Conservation (phyloP, 306 rosid genomes). For the Ormosia semicastrata region DNA sequence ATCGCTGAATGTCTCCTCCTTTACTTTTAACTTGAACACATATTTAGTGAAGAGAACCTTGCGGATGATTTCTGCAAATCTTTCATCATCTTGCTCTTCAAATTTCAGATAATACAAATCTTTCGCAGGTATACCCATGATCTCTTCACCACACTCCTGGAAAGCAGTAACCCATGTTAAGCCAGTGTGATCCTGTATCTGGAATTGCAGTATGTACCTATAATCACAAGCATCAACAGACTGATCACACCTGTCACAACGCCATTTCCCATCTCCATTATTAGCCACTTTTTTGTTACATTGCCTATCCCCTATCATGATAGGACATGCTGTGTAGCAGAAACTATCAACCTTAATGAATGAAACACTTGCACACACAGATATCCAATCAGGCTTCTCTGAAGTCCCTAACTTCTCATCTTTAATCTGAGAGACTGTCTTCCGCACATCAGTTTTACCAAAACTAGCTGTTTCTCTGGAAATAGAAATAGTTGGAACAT, state of each 20-base stretch:
- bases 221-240: constrained; percentile 66
- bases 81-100: constrained; percentile 73
- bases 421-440: constrained; percentile 78
- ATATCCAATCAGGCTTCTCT: constrained; percentile 95
- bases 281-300: constrained; percentile 85
- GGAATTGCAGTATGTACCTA: constrained; percentile 78
- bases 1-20: constrained; percentile 82
- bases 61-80: constrained; percentile 55
- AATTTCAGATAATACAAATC: constrained; percentile 55
- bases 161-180: constrained; percentile 85
- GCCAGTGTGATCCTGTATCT: constrained; percentile 87
- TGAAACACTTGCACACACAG: constrained; percentile 64
- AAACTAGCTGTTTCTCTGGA: constrained; percentile 56
- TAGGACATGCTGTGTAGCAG: constrained; percentile 86
- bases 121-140: constrained; percentile 82
- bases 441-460: constrained; percentile 54
- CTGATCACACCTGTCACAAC: constrained; percentile 79
- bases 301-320: constrained; percentile 74
- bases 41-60: constrained; percentile 64
- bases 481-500: constrained; percentile 53
- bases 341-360: constrained; percentile 69
- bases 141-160: constrained; percentile 92
- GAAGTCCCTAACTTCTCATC: constrained; percentile 91
- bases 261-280: constrained; percentile 92
- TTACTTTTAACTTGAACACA: constrained; percentile 76